phyloP scores from a whole-genome alignment of 2,329 filamentous ascomycete species.

The Ophiostoma pallidulum region DNA sequence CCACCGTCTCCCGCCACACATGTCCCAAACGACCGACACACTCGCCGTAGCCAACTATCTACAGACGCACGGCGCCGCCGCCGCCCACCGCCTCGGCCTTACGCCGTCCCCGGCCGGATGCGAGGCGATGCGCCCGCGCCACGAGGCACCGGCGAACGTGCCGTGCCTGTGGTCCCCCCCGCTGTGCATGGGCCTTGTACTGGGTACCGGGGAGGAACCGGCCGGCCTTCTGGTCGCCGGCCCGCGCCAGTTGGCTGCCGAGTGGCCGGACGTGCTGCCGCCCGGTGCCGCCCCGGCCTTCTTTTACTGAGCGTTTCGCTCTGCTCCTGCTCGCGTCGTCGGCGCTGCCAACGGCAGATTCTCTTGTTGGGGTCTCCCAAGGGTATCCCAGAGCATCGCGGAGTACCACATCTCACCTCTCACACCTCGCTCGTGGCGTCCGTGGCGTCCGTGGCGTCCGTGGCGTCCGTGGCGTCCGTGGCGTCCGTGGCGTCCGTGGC shows the following conservation, averaged over 20 bases:
- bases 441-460: too few species aligned
- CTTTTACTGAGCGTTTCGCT: too few species aligned
- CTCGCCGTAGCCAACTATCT: slow-evolving; percentile 20
- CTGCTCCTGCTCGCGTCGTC: slow-evolving; percentile 13
- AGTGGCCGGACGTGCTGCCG: slow-evolving; percentile 19
- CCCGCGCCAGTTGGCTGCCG: slow-evolving; percentile 15
- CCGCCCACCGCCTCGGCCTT: slow-evolving; percentile 21
- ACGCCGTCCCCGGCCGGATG: slow-evolving; percentile 16
- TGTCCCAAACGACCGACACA: slow-evolving; percentile 15
- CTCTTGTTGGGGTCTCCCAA: too few species aligned
- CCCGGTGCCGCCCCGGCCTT: slow-evolving; percentile 20
- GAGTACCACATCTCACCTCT: slow-evolving; percentile 2
- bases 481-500: too few species aligned
- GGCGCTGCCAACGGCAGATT: slow-evolving; percentile 17
- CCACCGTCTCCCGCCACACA: slow-evolving; percentile 16
- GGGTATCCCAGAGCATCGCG: too few species aligned
- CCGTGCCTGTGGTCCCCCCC: slow-evolving; percentile 20
- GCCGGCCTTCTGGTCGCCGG: slow-evolving; percentile 13
- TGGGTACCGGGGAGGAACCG: slow-evolving; percentile 19
- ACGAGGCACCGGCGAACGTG: slow-evolving; percentile 14
- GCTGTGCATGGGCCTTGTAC: slow-evolving; percentile 20
- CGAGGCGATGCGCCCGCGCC: slow-evolving; percentile 18
- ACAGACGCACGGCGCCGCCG: slow-evolving; percentile 19
- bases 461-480: too few species aligned
- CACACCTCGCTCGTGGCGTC: too few species aligned